Evolutionary conservation across 305 asterid species (phyloP), one percentile per base, ranked within the genome.

Genomic region (Galium porrigens): DNA sequence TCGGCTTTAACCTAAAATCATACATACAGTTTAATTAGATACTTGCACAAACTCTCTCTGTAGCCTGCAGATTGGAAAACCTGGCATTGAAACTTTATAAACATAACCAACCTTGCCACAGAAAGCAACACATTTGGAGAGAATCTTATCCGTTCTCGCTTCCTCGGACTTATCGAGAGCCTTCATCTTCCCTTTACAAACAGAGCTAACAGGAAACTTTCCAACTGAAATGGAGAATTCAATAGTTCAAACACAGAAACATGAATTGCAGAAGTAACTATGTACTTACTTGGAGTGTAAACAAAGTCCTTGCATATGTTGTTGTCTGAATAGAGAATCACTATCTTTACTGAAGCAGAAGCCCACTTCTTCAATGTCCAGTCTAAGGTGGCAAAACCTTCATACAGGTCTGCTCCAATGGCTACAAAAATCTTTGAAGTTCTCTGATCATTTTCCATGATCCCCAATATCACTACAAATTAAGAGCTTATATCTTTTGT

Each of bases 101-200:
- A 17, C 9, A 48, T n/a, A n/a, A 53, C 29, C 32, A 18, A 87
- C 94, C 92, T 56, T 74, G 42, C 85, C 81, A 71, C 95, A 85
- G 37, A 70, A 83, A 73, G 82, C 83, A 61, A 80, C 72, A 72
- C 73, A 81, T 65, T 74, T 80, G 56, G 87, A 71, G 20, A 87
- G 63, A 64, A 79, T 74, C 69, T 71, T 79, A 48, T 78, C 80
- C 20, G 76, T 68, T 15, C 68, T 75, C 33, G 79, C 83, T 66
- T 82, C 85, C 74, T 84, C 95, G 2, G 61, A 66, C 70, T 72
- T 81, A 17, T 84, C 84, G 67, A 85, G 81, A 71, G 52, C 75
- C 70, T 76, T 82, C 68, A 87, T 64, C 75, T 77, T 85, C 79
- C 82, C 85, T 32, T 87, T 88, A 72, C 78, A 70, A 61, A 85